Evolutionary conservation across 345 rosid genomes (phyloP).

Genomic region (Bruguiera gymnorhiza): DNA sequence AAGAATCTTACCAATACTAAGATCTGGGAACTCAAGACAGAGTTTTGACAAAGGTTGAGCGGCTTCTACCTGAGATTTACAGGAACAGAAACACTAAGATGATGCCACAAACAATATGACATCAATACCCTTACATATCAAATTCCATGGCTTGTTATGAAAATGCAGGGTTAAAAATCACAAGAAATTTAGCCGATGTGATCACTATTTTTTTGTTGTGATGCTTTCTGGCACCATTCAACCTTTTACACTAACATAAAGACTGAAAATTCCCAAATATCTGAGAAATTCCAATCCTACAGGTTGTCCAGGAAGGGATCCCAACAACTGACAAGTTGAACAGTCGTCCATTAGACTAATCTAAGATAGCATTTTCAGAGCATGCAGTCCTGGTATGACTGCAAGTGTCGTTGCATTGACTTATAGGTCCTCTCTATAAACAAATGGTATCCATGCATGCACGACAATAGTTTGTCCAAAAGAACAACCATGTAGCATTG

Average conservation of each 20-base stretch:
- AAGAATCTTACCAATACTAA: constrained; percentile 56
- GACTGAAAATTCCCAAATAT: no score
- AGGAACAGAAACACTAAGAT: not conserved
- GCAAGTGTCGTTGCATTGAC: not conserved
- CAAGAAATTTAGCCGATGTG: not conserved
- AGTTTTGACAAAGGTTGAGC: constrained; percentile 80
- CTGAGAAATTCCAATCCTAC: no score
- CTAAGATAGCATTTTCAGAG: not conserved
- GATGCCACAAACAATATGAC: constrained; percentile 4
- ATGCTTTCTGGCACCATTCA: not conserved
- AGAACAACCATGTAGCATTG: no score
- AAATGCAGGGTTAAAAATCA: not conserved
- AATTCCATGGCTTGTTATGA: not conserved
- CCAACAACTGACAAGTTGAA: not conserved
- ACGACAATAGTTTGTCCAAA: not conserved
- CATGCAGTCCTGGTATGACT: not conserved
- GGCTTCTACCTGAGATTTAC: constrained; percentile 65
- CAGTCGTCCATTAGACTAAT: not conserved
- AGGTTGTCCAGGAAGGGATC: not conserved
- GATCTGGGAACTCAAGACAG: constrained; percentile 82
- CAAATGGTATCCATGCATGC: not conserved
- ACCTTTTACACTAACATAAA: no score
- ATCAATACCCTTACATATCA: not conserved
- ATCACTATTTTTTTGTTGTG: not conserved
- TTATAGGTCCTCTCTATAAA: no score